Percentiles rank a stretch among this genome's conserved stretches.
phyloP scores from a whole-genome alignment of 2,329 filamentous ascomycete species.

The Diplodia mutila region DNA sequence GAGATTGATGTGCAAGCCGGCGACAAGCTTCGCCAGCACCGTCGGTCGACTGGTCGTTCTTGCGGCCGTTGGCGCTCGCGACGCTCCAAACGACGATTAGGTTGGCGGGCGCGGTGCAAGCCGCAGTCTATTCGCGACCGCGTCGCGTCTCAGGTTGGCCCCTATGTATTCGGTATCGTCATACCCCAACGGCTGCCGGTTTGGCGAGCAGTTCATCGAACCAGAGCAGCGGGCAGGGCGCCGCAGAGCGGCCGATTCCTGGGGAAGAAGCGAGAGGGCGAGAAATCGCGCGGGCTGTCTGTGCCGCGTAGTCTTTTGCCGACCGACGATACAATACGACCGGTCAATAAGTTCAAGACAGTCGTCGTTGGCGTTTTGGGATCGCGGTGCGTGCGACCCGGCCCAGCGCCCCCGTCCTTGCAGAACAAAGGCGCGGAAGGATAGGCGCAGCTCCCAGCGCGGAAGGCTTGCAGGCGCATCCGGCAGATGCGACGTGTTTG shows the following conservation, averaged over 20 bases:
- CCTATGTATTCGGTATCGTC: conserved; percentile 4
- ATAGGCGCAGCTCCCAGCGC: conserved; percentile 25
- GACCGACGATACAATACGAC: neutral
- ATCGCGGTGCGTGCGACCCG: conserved; percentile 5
- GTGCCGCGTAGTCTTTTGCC: neutral
- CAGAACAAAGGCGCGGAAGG: conserved; percentile 22
- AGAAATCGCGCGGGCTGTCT: conserved; percentile 9
- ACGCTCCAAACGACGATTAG: conserved; percentile 15
- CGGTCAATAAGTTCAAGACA: conserved; percentile 7
- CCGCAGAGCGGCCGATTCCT: conserved; percentile 23
- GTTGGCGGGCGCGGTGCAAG: conserved; percentile 21
- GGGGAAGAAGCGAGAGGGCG: conserved; percentile 12
- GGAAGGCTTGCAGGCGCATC: conserved; percentile 26
- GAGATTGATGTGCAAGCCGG: conserved; percentile 5
- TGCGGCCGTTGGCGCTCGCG: conserved; percentile 17
- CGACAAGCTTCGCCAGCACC: neutral
- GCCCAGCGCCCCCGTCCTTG: conserved; percentile 22
- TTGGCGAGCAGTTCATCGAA: conserved; percentile 10
- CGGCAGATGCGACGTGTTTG: conserved; percentile 24
- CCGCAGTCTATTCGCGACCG: conserved; percentile 23
- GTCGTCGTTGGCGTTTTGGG: neutral
- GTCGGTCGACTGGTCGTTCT: neutral
- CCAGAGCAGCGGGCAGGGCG: conserved; percentile 3
- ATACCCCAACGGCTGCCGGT: conserved; percentile 7
- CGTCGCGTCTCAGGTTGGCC: conserved; percentile 23